Conservation (phyloP, 495 filamentous ascomycete species). For the Aspergillus mulundensis region DNA sequence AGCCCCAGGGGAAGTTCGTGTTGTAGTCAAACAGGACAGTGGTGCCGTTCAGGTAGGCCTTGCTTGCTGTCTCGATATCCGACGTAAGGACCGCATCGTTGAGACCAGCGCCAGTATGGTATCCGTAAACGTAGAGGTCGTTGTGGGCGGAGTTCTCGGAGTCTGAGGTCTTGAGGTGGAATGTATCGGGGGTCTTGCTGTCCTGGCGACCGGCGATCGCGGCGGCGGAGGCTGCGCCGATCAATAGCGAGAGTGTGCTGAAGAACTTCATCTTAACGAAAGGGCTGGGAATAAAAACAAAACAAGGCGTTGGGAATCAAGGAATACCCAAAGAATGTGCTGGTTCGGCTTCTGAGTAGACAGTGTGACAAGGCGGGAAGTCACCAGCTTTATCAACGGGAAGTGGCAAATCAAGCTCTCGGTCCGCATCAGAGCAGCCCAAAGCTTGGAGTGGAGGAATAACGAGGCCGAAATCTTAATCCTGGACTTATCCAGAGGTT, state of each 20-base stretch:
- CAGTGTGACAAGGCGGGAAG: background rate
- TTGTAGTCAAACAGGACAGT: slow-evolving; percentile 33
- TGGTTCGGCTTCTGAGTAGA: background rate
- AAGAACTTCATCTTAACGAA: slow-evolving; percentile 31
- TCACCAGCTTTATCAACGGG: slow-evolving; percentile 2
- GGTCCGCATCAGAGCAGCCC: slow-evolving; percentile 1
- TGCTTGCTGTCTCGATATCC: slow-evolving; percentile 22
- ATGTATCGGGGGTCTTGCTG: slow-evolving; percentile 24
- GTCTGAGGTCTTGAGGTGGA: slow-evolving; percentile 41
- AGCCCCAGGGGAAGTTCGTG: slow-evolving; percentile 35
- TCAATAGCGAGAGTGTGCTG: slow-evolving; percentile 27
- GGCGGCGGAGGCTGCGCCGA: slow-evolving; percentile 24
- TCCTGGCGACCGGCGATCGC: slow-evolving; percentile 12
- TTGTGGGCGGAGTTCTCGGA: slow-evolving; percentile 31
- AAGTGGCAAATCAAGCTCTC: background rate
- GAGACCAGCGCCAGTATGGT: slow-evolving; percentile 47
- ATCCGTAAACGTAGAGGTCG: slow-evolving; percentile 43
- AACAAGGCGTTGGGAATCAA: slow-evolving; percentile 4
- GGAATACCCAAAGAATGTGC: slow-evolving; percentile 10
- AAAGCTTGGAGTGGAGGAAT: slow-evolving; percentile 1
- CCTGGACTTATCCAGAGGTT: background rate
- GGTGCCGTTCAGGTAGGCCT: slow-evolving; percentile 42
- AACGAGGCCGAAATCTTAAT: slow-evolving; percentile 6
- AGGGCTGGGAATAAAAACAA: slow-evolving; percentile 5
- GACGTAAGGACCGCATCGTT: slow-evolving; percentile 41